Conservation (phyloP, 345 rosid species). For the Eucalyptus melliodora region DNA sequence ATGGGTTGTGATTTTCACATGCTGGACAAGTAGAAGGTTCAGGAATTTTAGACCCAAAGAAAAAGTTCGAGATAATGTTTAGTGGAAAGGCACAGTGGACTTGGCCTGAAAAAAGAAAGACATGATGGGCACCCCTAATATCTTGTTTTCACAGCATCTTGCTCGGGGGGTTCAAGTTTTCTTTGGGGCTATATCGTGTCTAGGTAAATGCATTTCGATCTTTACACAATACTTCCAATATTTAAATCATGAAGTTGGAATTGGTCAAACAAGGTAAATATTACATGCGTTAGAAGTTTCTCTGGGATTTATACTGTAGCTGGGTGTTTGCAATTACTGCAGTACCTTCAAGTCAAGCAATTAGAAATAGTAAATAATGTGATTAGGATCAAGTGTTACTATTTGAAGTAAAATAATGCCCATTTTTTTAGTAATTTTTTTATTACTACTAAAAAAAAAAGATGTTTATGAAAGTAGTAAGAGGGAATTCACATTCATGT, state of each 20-base stretch:
- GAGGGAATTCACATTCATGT: not conserved
- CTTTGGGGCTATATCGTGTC: not conserved
- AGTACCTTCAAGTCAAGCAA: not conserved
- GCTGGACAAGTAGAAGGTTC: not conserved
- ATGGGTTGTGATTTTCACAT: not conserved
- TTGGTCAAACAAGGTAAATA: not conserved
- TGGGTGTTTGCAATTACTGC: not conserved
- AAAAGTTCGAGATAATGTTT: too few species aligned
- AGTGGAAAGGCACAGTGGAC: not conserved
- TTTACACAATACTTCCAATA: not conserved
- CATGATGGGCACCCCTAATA: not conserved
- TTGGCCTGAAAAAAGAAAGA: not conserved
- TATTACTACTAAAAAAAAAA: not conserved
- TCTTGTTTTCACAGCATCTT: not conserved
- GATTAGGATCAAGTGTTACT: not conserved
- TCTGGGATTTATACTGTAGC: not conserved
- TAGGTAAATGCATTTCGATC: not conserved
- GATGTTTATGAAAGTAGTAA: not conserved
- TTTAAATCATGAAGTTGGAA: not conserved
- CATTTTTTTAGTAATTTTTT: not conserved
- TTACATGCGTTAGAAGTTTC: not conserved
- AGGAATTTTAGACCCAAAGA: not conserved
- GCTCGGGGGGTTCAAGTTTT: not conserved
- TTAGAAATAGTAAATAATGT: not conserved
- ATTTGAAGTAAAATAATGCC: not conserved